Base-by-base conservation (phyloP, 768 basidiomycete genomes). In the Polyporus arcularius region DNA sequence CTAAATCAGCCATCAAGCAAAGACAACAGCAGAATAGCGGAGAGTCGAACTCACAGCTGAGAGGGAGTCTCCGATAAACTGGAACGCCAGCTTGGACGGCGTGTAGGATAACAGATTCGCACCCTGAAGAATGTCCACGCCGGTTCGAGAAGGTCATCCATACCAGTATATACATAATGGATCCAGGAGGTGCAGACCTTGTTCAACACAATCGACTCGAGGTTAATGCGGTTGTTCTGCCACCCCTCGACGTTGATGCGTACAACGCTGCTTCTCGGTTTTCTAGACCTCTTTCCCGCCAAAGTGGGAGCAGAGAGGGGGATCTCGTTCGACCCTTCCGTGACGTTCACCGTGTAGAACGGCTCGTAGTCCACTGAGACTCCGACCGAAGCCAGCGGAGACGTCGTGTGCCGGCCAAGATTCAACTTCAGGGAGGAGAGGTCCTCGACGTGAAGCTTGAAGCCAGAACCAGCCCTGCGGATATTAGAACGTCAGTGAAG, bases 31-130 rank as follows among this genome's bases (percentile, higher is more conserved):
- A 30, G 2, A 16, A 26, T 4, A 6, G n/a, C 16, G 15, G 8
- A 38, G 41, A 51, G 8, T 7, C 14, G 21, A 18, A 21, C 58
- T 31, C 65, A 84, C 82, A 46, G 84, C 80, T 15, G 84, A 84
- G 6, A 84, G 68, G 2, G 84, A 84, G 65, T 85, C 83, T 0
- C 85, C 84, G 45, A 86, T 83, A 65, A 84, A 84, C 63, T 84
- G 82, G 61, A 85, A 83, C 1, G 72, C 69, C 10, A 84, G 68
- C 40, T 73, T 73, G 4, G 79, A 78, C 0, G 80, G 81, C 7
- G 65, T 70, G 64, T 84, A 85, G 1, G 79, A 77, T 11, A 78
- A 69, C 0, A 85, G 67, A 12, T 65, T 58, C 1, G 84, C 83
- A 50, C 77, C 83, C 82, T 84, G 53, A 6, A n/a, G 9, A 11